A percentile compares a stretch with the other conserved stretches of the same genome.
Conservation (phyloP, 2,329 filamentous ascomycete genomes). For the Alternaria incomplexa region DNA sequence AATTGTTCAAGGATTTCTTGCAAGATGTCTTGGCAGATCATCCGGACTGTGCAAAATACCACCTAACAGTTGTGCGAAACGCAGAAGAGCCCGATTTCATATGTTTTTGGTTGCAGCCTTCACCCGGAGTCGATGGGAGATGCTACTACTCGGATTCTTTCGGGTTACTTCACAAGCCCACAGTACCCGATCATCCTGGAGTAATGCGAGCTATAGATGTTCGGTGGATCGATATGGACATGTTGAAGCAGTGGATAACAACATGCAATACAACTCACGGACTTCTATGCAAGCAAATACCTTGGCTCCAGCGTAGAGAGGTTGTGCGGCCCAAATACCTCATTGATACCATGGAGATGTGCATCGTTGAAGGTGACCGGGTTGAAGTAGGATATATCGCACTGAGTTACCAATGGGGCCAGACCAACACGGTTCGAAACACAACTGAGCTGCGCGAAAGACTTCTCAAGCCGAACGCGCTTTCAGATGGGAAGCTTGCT, state of each 20-base stretch:
- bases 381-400: not conserved
- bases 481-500: not conserved
- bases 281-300: rapidly evolving
- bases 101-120: no score
- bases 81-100: no score
- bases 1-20: not conserved
- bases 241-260: not conserved
- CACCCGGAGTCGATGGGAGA: no score
- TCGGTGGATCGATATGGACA: not conserved
- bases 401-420: not conserved
- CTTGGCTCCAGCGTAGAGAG: not conserved
- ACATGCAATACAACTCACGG: not conserved
- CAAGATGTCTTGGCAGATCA: no score
- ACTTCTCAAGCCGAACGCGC: rapidly evolving
- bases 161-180: not conserved
- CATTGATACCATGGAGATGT: not conserved
- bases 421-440: not conserved
- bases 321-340: not conserved
- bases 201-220: not conserved
- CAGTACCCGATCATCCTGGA: not conserved
- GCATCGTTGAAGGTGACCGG: not conserved
- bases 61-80: no score
- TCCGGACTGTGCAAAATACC: no score
- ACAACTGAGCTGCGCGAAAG: not conserved
- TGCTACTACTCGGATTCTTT: no score